Evolutionary conservation across 306 rosid genomes (phyloP), one percentile per base, ranked within the genome.

Genomic region (Castanea sativa): DNA sequence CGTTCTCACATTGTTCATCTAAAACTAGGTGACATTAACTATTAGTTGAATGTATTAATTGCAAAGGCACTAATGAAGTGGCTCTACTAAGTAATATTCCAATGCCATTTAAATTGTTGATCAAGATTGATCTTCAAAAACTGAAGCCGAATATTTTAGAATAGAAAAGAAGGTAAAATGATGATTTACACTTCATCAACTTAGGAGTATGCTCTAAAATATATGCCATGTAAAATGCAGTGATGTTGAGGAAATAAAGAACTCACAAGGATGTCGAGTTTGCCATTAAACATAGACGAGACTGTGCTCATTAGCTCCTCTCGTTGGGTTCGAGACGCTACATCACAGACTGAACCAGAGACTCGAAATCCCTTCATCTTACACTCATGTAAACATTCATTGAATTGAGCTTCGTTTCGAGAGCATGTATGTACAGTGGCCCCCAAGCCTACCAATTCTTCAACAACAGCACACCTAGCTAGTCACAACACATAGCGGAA

Each of bases 401-500:
- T n/a, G 2, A 84, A 56, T 4, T 84, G 80, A 9, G 38, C 43
- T 55, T 84, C 80, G 7, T 27, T 80, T 20, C 85, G 87, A 4
- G 82, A 5, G 49, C 82, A 84, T 52, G 78, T 30, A 77, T 81
- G 85, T 27, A 80, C 77, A 1, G 53, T 13, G 10, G 77, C 87
- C 18, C 87, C 87, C 69, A 84, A 65, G 55, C 78, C 80, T n/a
- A 80, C 85, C 27, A 84, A 69, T 63, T 85, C 88, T 45, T 85
- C 85, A 2, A 57, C 61, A n/a, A 57, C 21, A n/a, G 61, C 61
- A 20, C n/a, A 20, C 25, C 61, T 57, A 27, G 25, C 43, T 38
- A 38, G 43, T 6, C 27, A 59, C 14, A 12, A 13, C 35, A 60
- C 10, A 11, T n/a, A n/a, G n/a, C n/a, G n/a, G n/a, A n/a, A n/a